Evolutionary conservation across 495 filamentous ascomycete species (phyloP).

Genomic region (Lasiosphaeria hispida): DNA sequence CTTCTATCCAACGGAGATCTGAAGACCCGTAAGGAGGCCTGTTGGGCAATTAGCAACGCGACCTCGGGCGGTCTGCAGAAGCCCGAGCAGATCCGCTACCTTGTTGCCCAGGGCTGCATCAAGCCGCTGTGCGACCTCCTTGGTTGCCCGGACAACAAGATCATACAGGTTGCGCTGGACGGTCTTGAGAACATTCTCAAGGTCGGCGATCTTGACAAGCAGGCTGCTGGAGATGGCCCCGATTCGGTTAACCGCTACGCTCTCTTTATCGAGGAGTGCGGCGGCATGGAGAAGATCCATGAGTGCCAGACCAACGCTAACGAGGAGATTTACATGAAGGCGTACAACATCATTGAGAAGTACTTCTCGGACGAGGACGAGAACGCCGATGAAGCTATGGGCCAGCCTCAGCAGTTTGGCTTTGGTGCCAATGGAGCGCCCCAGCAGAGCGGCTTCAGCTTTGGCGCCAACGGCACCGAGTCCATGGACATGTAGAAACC

Average conservation of each 20-base stretch:
- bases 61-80: slow-evolving; percentile 97
- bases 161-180: slow-evolving; percentile 98
- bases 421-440: slow-evolving; percentile 77
- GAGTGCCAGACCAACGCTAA: slow-evolving; percentile 99
- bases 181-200: slow-evolving; percentile 99
- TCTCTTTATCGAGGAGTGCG: slow-evolving; percentile 97
- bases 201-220: slow-evolving; percentile 98
- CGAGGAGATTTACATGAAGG: slow-evolving; percentile 99
- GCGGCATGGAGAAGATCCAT: slow-evolving; percentile 99
- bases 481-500: slow-evolving; percentile 94
- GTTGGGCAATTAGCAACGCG: slow-evolving; percentile 99
- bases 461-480: slow-evolving; percentile 82
- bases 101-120: slow-evolving; percentile 92
- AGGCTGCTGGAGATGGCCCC: slow-evolving; percentile 67
- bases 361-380: slow-evolving; percentile 99
- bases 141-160: slow-evolving; percentile 98
- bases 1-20: slow-evolving; percentile 94
- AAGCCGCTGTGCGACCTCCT: slow-evolving; percentile 96
- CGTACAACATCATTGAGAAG: slow-evolving; percentile 99
- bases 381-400: slow-evolving; percentile 63
- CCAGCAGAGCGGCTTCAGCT: slow-evolving; percentile 79
- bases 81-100: slow-evolving; percentile 95
- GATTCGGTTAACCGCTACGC: slow-evolving; percentile 93
- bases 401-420: slow-evolving; percentile 65
- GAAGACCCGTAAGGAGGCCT: slow-evolving; percentile 99